Conservation (phyloP, 2,329 filamentous ascomycete genomes). For the Dactylellina haptotyla region DNA sequence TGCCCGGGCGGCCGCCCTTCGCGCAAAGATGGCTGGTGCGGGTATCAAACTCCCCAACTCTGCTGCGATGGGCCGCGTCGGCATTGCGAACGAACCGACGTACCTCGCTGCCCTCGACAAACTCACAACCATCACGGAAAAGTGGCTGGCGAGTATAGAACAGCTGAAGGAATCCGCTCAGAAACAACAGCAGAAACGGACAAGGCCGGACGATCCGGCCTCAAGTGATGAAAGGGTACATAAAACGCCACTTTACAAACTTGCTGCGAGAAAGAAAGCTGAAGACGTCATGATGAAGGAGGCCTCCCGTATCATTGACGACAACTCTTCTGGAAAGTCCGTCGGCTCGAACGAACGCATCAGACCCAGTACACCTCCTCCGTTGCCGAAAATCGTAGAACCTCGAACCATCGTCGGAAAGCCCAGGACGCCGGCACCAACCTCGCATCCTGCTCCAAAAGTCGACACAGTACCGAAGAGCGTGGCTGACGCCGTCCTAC, state of each 20-base stretch:
- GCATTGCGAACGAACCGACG: conserved; percentile 1
- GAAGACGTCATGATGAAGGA: conserved; percentile 55
- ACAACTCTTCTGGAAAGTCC: conserved; percentile 42
- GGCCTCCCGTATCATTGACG: conserved; percentile 35
- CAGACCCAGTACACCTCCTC: conserved; percentile 40
- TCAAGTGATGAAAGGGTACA: conserved; percentile 54
- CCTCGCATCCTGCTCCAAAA: conserved; percentile 21
- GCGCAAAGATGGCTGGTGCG: conserved; percentile 46
- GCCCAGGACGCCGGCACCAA: background rate
- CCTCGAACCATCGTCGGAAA: background rate
- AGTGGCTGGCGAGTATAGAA: conserved; percentile 46
- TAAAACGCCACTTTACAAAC: conserved; percentile 53
- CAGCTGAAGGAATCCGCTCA: conserved; percentile 37
- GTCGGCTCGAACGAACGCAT: conserved; percentile 50
- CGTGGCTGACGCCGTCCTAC: background rate
- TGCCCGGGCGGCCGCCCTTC: conserved; percentile 38
- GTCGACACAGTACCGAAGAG: background rate
- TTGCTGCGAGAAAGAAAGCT: conserved; percentile 50
- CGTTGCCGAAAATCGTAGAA: conserved; percentile 19
- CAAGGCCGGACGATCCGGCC: conserved; percentile 23
- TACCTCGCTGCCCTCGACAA: conserved; percentile 50
- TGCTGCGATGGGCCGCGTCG: background rate
- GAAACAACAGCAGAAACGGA: conserved; percentile 31
- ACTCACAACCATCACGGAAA: conserved; percentile 32
- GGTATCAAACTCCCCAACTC: conserved; percentile 31